Percentiles rank a stretch among this genome's conserved stretches.
Evolutionary conservation across 176 grass and related monocot genomes (phyloP).

Genomic region (Themeda triandra): DNA sequence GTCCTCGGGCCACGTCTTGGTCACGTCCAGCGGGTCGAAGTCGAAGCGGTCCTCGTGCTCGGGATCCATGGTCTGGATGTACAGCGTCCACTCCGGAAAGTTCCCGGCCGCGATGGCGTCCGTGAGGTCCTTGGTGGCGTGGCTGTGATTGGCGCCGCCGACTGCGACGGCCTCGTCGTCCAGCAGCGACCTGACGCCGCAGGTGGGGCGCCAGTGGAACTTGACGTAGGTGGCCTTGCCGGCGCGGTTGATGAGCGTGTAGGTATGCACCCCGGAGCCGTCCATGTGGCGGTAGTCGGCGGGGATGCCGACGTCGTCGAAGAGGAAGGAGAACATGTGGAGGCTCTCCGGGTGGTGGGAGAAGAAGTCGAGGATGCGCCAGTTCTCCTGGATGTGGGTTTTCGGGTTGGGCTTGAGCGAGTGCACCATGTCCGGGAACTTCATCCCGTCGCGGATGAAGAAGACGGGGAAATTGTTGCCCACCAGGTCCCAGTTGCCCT

Average conservation of each 20-base stretch:
- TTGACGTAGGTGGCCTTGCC: slow-evolving; percentile 90
- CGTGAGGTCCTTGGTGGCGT: slow-evolving; percentile 88
- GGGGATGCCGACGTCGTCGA: slow-evolving; percentile 90
- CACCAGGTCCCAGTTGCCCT: slow-evolving; percentile 97
- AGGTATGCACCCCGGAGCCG: slow-evolving; percentile 95
- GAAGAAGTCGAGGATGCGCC: slow-evolving; percentile 97
- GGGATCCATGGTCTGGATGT: slow-evolving; percentile 81
- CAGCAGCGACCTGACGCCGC: slow-evolving; percentile 70
- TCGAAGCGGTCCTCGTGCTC: slow-evolving; percentile 67
- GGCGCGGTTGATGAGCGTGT: slow-evolving; percentile 72
- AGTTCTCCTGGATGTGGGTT: slow-evolving; percentile 96
- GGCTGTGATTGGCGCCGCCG: slow-evolving; percentile 92
- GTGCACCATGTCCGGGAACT: slow-evolving; percentile 99
- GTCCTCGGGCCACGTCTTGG: slow-evolving; percentile 98
- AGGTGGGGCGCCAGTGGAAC: slow-evolving; percentile 98
- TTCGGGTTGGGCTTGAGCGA: slow-evolving; percentile 92
- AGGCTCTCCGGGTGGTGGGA: slow-evolving; percentile 94
- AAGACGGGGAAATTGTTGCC: slow-evolving; percentile 99
- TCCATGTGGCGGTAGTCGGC: slow-evolving; percentile 99
- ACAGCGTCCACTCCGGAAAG: slow-evolving; percentile 92
- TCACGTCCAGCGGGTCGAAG: slow-evolving; percentile 95
- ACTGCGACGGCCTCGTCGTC: slow-evolving; percentile 84
- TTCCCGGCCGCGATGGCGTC: slow-evolving; percentile 84
- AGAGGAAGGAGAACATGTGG: slow-evolving; percentile 98
- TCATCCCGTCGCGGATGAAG: slow-evolving; percentile 95